Conservation (phyloP, 2,329 filamentous ascomycete genomes). For the Ilyonectria robusta region DNA sequence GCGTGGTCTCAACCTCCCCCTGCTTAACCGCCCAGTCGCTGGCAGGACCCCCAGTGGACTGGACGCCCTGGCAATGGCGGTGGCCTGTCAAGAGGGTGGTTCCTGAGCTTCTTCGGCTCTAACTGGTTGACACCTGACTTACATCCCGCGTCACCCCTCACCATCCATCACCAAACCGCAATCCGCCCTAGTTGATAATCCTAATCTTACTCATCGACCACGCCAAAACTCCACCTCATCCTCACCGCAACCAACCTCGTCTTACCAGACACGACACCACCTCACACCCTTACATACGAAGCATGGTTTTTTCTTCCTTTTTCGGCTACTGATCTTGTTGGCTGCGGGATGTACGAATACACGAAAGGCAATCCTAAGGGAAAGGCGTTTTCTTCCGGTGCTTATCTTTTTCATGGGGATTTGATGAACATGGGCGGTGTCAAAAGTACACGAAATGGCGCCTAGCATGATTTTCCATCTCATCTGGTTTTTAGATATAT, state of each 20-base stretch:
- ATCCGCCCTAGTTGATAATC: conserved; percentile 41
- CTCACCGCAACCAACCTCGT: conserved; percentile 18
- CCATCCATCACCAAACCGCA: conserved; percentile 18
- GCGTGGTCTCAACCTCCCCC: conserved; percentile 60
- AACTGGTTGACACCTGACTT: conserved; percentile 8
- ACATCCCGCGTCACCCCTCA: conserved; percentile 8
- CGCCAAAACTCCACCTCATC: conserved; percentile 9
- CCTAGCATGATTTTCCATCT: conserved; percentile 34
- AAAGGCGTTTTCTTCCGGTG: conserved; percentile 34
- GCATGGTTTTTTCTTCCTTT: conserved; percentile 24
- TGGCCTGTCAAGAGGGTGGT: conserved; percentile 64
- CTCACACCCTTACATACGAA: conserved; percentile 19
- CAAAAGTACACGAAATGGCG: conserved; percentile 44
- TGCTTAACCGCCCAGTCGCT: conserved; percentile 61
- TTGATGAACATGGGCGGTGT: conserved; percentile 38
- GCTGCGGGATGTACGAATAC: conserved; percentile 42
- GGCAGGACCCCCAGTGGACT: conserved; percentile 65
- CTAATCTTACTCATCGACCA: conserved; percentile 34
- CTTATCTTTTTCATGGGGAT: conserved; percentile 30
- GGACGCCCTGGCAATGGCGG: conserved; percentile 68
- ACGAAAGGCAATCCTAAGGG: conserved; percentile 35
- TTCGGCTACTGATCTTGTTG: conserved; percentile 24
- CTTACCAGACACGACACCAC: conserved; percentile 16
- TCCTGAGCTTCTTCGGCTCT: conserved; percentile 32
- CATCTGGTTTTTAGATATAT: conserved; percentile 45